Evolutionary conservation across 2,329 filamentous ascomycete genomes (phyloP), one percentile per base, ranked within the genome.

Genomic region (Aphanoascus verrucosus): DNA sequence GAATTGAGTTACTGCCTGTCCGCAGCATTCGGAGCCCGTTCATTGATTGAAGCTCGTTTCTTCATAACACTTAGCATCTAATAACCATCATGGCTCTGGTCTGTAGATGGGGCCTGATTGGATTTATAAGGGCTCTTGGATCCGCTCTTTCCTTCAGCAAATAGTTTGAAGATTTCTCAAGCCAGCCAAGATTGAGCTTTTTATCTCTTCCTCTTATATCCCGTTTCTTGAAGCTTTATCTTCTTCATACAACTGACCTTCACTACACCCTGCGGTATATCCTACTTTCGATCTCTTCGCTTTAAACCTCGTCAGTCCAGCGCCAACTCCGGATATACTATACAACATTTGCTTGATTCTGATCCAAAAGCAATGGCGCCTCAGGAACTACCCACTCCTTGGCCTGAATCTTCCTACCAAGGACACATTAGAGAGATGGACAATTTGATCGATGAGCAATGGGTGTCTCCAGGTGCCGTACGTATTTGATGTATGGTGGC

Each of bases 391-490:
- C 35, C 43, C 9, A 23, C 46, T n/a, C 41, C 54, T 5, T 57
- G 55, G 55, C 11, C 48, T n/a, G 57, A 56, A 28, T 49, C 56
- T 42, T 54, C 54, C 15, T 56, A 52, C 45, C 54, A 40, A 17
- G 44, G 41, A 17, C 56, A 55, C 28, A 57, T 58, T 31, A 47
- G 31, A 37, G 35, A 37, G 3, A 19, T 51, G 38, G 34, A 45
- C 31, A 49, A 38, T 15, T 45, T 56, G 5, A 15, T 58, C 20
- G 54, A 55, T 8, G 54, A 56, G 14, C 49, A 56, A 52, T 59
- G 56, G 56, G 46, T 56, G 12, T 55, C 58, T 53, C 56, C 55
- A 9, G 51, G 52, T 38, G 51, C 53, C 38, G 57, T 59, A 58
- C 15, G 49, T 35, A 17, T 14, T 12, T 28, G 8, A 7, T 20